Evolutionary conservation across 495 filamentous ascomycete genomes (phyloP).

Genomic region (Cetradonia linearis): DNA sequence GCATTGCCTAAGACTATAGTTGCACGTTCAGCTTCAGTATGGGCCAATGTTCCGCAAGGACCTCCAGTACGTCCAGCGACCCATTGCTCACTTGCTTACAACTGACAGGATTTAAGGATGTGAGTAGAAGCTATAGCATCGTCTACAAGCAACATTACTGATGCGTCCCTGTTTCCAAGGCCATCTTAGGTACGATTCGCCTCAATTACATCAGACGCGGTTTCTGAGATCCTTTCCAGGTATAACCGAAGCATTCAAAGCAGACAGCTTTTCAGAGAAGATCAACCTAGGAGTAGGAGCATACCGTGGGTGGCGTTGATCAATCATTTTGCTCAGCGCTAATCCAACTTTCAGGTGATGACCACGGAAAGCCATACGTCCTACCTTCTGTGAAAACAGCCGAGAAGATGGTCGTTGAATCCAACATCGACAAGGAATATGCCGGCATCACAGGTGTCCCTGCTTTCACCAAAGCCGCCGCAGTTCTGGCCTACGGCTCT

Average conservation of each 20-base stretch:
- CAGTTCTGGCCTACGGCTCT: conserved; percentile 77
- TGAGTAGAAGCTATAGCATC: conserved; percentile 22
- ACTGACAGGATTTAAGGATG: conserved; percentile 26
- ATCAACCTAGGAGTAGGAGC: conserved; percentile 80
- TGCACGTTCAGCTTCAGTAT: conserved; percentile 65
- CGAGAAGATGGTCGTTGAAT: conserved; percentile 73
- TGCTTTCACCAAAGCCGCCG: conserved; percentile 84
- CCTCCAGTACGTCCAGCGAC: conserved; percentile 62
- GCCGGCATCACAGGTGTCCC: conserved; percentile 94
- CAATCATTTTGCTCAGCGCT: neutral
- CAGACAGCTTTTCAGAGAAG: conserved; percentile 81
- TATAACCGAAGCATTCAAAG: conserved; percentile 99
- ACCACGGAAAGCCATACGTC: conserved; percentile 93
- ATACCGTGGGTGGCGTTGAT: conserved; percentile 36
- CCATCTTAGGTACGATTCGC: conserved; percentile 22
- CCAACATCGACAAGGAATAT: conserved; percentile 87
- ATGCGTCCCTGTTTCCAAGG: conserved; percentile 12
- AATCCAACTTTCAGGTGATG: conserved; percentile 51
- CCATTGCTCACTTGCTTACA: conserved; percentile 6
- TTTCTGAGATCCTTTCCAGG: conserved; percentile 64
- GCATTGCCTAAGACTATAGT: conserved; percentile 26
- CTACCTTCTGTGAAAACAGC: conserved; percentile 85
- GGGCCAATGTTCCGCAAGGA: conserved; percentile 83
- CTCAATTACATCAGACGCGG: conserved; percentile 12
- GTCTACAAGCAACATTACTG: neutral